Percentiles rank a stretch among this genome's conserved stretches.
Evolutionary conservation across 108 stramenopile genomes (phyloP).

Genomic region (Chaetoceros tenuissimus): DNA sequence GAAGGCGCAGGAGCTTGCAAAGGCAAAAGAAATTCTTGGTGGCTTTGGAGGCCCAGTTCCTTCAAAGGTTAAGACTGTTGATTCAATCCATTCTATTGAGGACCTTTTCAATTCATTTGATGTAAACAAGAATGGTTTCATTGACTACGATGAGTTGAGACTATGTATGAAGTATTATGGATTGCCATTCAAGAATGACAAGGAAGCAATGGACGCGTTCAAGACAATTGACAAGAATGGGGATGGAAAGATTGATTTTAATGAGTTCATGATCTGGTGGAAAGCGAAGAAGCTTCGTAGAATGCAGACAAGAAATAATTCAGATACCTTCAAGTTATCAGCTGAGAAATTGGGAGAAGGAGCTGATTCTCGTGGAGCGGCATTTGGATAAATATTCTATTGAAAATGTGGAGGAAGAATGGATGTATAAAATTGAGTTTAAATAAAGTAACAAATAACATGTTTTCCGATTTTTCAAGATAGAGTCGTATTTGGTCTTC

Average conservation of each 20-base stretch:
- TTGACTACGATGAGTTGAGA: slow-evolving; percentile 6
- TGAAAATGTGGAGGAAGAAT: too few relatives aligned
- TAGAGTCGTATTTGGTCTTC: too few relatives aligned
- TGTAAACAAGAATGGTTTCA: slow-evolving; percentile 9
- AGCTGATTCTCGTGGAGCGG: too few relatives aligned
- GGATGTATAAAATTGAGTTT: too few relatives aligned
- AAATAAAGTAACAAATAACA: too few relatives aligned
- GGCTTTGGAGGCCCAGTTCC: slow-evolving; percentile 12
- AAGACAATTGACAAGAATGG: slow-evolving; percentile 8
- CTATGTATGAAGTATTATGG: slow-evolving; percentile 9
- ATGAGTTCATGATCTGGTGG: slow-evolving; percentile 7
- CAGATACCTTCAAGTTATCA: too few relatives aligned
- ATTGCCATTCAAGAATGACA: slow-evolving; percentile 5
- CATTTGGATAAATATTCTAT: too few relatives aligned
- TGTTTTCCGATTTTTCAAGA: too few relatives aligned
- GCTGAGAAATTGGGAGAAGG: too few relatives aligned
- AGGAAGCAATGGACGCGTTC: slow-evolving; percentile 2
- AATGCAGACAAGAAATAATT: too few relatives aligned
- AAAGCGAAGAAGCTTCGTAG: too few relatives aligned
- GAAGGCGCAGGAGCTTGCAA: slow-evolving; percentile 1
- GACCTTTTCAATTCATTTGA: slow-evolving; percentile 10
- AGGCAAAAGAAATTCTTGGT: background rate
- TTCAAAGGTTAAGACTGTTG: background rate
- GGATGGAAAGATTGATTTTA: slow-evolving; percentile 5
- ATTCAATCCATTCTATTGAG: slow-evolving; percentile 4